These are phyloP conservation scores for Calocera cornea DNA, from an alignment of 768 basidiomycete genomes.

Conservation along the genomic window DNA sequence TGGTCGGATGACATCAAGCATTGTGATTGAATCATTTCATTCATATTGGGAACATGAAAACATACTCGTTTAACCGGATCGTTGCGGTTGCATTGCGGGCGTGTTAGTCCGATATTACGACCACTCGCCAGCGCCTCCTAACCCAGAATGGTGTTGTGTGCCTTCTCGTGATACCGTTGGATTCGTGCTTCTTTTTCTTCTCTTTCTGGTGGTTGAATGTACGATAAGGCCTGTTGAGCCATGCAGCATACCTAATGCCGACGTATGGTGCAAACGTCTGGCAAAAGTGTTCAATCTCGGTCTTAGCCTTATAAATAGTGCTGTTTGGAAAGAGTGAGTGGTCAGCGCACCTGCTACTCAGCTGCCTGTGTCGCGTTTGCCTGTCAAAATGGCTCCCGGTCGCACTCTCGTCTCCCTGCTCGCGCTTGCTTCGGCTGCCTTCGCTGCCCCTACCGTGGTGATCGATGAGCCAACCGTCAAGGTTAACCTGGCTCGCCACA, in stretches of 20 bases:
- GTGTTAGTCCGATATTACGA: background rate
- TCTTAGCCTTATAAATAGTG: background rate
- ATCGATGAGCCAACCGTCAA: constrained; percentile 32
- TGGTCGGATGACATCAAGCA: too few species aligned
- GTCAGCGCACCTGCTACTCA: background rate
- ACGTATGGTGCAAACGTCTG: background rate
- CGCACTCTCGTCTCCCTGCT: constrained; percentile 33
- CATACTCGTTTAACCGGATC: background rate
- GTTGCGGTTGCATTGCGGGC: background rate
- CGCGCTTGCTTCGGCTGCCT: constrained; percentile 35
- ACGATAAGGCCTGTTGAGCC: background rate
- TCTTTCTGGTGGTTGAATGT: background rate
- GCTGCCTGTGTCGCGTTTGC: background rate
- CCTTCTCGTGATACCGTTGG: background rate
- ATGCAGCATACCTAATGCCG: background rate
- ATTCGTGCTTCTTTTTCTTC: background rate
- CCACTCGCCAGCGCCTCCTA: background rate
- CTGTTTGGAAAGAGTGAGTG: background rate
- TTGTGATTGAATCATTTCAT: too few species aligned
- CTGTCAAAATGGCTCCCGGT: constrained; percentile 26
- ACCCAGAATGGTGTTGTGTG: background rate
- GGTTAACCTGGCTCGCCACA: constrained; percentile 40
- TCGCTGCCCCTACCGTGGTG: constrained; percentile 30
- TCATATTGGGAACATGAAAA: background rate
- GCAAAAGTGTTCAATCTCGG: background rate